Evolutionary conservation across 257 asterid species (phyloP).

Genomic region (Fraxinus americana): DNA sequence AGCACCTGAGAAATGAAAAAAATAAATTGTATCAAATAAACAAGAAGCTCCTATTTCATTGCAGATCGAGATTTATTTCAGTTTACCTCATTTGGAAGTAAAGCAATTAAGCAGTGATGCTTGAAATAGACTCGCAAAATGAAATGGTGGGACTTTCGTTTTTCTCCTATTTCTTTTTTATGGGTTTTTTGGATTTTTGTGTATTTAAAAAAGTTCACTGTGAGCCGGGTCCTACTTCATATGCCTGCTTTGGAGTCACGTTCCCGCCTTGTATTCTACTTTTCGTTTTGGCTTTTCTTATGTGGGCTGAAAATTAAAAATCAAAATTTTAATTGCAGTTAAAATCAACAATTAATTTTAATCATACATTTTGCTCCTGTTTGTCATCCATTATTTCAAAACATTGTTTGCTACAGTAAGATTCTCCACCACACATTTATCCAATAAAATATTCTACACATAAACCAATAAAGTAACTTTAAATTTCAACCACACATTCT

Average conservation of each 20-base stretch:
- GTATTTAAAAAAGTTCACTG: not conserved
- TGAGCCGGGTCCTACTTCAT: slow-evolving; percentile 31
- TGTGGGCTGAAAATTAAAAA: no score
- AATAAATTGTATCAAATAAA: slow-evolving; percentile 26
- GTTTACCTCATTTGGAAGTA: slow-evolving; percentile 31
- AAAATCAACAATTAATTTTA: no score
- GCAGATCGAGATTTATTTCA: slow-evolving; percentile 21
- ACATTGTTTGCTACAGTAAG: no score
- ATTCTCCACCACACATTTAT: no score
- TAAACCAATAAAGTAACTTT: no score
- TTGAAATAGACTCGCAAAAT: slow-evolving; percentile 27
- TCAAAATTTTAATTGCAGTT: no score
- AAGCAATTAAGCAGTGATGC: slow-evolving; percentile 29
- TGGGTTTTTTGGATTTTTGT: not conserved
- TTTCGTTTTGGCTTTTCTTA: no score
- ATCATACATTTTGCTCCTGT: no score
- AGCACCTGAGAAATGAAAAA: not conserved
- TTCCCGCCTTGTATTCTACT: slow-evolving; percentile 63
- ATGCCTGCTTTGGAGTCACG: slow-evolving; percentile 38
- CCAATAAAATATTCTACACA: no score
- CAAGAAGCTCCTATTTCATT: slow-evolving; percentile 19
- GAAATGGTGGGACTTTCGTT: not conserved
- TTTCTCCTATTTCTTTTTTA: not conserved
- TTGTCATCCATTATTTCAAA: no score
- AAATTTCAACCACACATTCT: no score